Conservation (phyloP, 805 yeast species). For the Candida corydali region DNA sequence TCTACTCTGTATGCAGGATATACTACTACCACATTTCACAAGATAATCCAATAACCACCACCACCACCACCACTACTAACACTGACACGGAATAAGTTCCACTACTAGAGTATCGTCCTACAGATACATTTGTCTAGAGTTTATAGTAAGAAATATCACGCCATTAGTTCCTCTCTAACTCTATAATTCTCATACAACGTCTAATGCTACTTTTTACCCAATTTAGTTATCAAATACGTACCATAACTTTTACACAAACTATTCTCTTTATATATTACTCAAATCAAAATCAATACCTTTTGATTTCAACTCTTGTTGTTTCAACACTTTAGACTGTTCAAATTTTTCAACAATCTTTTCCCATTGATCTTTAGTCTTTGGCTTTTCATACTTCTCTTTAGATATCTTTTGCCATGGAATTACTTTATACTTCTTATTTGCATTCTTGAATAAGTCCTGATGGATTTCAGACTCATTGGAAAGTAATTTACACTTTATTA, state of each 20-base stretch:
- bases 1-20: neutral
- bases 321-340: conserved; percentile 37
- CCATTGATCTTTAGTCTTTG: conserved; percentile 57
- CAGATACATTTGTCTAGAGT: too few relatives aligned
- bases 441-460: conserved; percentile 56
- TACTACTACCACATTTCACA: neutral
- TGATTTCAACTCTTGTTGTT: conserved; percentile 46
- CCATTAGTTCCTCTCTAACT: too few relatives aligned
- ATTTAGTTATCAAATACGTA: neutral
- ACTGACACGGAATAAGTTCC: too few relatives aligned
- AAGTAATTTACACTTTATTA: conserved; percentile 56
- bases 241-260: neutral
- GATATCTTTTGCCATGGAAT: conserved; percentile 59
- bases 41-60: neutral
- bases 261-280: conserved; percentile 12
- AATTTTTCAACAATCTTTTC: conserved; percentile 46
- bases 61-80: neutral
- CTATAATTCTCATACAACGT: too few relatives aligned
- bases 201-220: conserved; percentile 1
- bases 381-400: conserved; percentile 50
- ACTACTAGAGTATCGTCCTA: too few relatives aligned
- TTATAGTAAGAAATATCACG: too few relatives aligned
- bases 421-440: conserved; percentile 49
- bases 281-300: conserved; percentile 56
- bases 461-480: conserved; percentile 45